Percentiles rank a stretch among this genome's conserved stretches.
Evolutionary conservation across 148 eudicot genomes (phyloP).

Genomic region (Rhododendron griersonianum): DNA sequence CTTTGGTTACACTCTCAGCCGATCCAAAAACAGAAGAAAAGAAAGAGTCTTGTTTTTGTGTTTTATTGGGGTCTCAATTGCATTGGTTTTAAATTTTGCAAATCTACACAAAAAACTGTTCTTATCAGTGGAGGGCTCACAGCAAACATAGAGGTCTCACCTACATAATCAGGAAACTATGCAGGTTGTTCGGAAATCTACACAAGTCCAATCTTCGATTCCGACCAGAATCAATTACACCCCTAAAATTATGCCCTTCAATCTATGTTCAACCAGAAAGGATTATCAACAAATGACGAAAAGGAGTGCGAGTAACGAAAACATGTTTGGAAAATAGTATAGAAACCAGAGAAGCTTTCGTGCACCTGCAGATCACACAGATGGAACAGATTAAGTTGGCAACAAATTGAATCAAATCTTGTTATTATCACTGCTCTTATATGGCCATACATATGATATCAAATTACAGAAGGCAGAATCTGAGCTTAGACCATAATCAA

Average conservation of each 20-base stretch:
- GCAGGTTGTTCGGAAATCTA: background rate
- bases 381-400: background rate
- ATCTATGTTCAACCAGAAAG: background rate
- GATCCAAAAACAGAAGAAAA: too few species aligned
- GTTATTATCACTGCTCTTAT: background rate
- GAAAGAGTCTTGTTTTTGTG: too few species aligned
- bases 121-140: background rate
- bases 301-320: background rate
- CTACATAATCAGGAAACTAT: background rate
- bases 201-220: background rate
- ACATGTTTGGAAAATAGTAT: background rate
- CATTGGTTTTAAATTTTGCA: too few species aligned
- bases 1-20: too few species aligned
- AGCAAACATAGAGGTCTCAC: too few species aligned
- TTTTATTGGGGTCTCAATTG: too few species aligned
- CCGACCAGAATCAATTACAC: background rate
- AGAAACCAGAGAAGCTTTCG: background rate
- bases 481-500: background rate
- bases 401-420: background rate
- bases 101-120: too few species aligned
- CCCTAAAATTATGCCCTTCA: background rate
- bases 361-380: background rate
- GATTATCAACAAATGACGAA: background rate
- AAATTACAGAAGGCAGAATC: conserved; percentile 3
- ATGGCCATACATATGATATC: background rate